phyloP scores from a whole-genome alignment of 495 filamentous ascomycete genomes.

The Pseudoneurospora amorphoporcata region DNA sequence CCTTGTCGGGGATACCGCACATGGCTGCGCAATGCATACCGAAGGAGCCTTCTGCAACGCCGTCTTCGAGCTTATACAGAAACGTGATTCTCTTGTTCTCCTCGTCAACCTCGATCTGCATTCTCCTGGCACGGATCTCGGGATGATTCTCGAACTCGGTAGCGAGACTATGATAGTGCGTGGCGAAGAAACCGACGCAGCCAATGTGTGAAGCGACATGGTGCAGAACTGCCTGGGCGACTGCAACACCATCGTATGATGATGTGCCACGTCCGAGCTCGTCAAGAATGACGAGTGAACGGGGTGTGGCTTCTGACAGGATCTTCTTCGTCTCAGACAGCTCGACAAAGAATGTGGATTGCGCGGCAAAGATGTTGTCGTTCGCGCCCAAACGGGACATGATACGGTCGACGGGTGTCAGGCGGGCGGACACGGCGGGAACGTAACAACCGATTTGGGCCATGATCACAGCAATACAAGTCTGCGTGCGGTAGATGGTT shows the following conservation, averaged over 20 bases:
- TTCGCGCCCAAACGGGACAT: constrained; percentile 98
- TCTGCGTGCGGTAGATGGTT: constrained; percentile 17
- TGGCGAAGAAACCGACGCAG: constrained; percentile 93
- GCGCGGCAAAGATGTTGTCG: constrained; percentile 97
- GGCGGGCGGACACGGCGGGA: constrained; percentile 67
- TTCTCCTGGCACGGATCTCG: constrained; percentile 73
- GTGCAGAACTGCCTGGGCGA: constrained; percentile 92
- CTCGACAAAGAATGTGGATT: constrained; percentile 98
- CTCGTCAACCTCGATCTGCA: constrained; percentile 94
- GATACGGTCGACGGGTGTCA: constrained; percentile 92
- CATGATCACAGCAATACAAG: constrained; percentile 94
- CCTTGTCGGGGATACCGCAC: constrained; percentile 80
- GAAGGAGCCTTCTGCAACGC: constrained; percentile 94
- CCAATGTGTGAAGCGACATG: constrained; percentile 90
- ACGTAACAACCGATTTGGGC: constrained; percentile 97
- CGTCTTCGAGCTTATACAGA: constrained; percentile 87
- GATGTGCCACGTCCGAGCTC: constrained; percentile 92
- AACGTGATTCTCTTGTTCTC: constrained; percentile 74
- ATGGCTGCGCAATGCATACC: constrained; percentile 99
- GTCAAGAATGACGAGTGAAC: constrained; percentile 94
- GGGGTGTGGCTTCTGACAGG: constrained; percentile 84
- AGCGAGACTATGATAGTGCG: constrained; percentile 92
- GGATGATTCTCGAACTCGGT: constrained; percentile 82
- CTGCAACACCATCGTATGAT: constrained; percentile 90
- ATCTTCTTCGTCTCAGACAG: constrained; percentile 98